These are phyloP conservation scores for Multifurca ochricompacta DNA, from an alignment of 768 basidiomycete genomes.

Conservation along the genomic window DNA sequence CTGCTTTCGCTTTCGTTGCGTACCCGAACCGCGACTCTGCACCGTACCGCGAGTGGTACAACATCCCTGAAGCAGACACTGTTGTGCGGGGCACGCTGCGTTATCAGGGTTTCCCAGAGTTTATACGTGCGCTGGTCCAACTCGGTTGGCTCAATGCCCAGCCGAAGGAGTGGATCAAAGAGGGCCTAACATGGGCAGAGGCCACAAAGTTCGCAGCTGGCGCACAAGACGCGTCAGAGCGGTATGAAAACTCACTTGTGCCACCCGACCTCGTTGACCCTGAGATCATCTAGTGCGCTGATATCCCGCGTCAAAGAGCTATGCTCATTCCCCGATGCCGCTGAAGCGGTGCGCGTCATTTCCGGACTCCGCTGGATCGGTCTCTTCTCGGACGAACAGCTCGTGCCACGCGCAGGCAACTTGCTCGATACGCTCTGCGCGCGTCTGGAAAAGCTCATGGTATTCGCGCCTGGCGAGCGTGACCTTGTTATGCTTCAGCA, in stretches of 20 bases:
- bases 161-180: slow-evolving; percentile 69
- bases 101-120: slow-evolving; percentile 95
- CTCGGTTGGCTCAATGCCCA: slow-evolving; percentile 79
- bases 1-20: slow-evolving; percentile 91
- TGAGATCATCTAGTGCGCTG: slow-evolving; percentile 47
- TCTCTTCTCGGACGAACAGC: slow-evolving; percentile 67
- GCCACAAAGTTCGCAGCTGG: slow-evolving; percentile 69
- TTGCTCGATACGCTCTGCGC: slow-evolving; percentile 92
- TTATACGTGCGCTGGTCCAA: slow-evolving; percentile 79
- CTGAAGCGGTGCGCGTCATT: slow-evolving; percentile 70
- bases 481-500: slow-evolving; percentile 98
- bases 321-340: slow-evolving; percentile 62
- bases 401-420: slow-evolving; percentile 57
- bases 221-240: slow-evolving; percentile 60
- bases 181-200: slow-evolving; percentile 74
- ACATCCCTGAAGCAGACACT: slow-evolving; percentile 90
- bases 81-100: slow-evolving; percentile 88
- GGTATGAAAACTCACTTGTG: slow-evolving; percentile 33
- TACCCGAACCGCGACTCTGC: slow-evolving; percentile 96
- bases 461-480: slow-evolving; percentile 82
- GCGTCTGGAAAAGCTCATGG: slow-evolving; percentile 84
- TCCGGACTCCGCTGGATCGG: slow-evolving; percentile 93
- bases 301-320: slow-evolving; percentile 62
- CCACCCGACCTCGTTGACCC: not conserved
- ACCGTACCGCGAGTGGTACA: slow-evolving; percentile 86